Evolutionary conservation across 2,329 filamentous ascomycete species (phyloP), one percentile per base, ranked within the genome.

Genomic region (Penicillium thymicola): DNA sequence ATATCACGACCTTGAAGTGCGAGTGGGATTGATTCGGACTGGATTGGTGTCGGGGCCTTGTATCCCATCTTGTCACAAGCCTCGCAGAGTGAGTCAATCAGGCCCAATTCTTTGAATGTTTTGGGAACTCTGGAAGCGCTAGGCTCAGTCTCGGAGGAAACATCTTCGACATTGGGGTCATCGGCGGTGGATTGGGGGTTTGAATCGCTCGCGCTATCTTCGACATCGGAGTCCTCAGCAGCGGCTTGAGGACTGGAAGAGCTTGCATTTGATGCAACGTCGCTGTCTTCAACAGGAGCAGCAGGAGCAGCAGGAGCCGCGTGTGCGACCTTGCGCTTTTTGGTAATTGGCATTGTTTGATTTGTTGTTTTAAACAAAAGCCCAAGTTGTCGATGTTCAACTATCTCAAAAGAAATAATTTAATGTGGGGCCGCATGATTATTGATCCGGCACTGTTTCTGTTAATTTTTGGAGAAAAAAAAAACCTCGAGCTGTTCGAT

Each of bases 71-170:
- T 81, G 5, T 84, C 83, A 76, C 93, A 97, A 48, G 93, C 91
- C 71, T 97, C 92, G 76, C 90, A 95, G 51, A 99, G 82, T 30
- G 89, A 84, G 54, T 95, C 90, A 57, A 92, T 89, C 48, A 97
- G 83, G 25, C 93, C 93, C 34, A 84, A 66, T 45, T 83, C 80
- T 65, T 78, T 76, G 59, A 83, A 84, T 5, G 75, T 76, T 59
- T 80, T 81, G n/a, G 71, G 62, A 25, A 56, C 48, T 10, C 16
- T 42, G 8, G 59, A 1, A n/a, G 51, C 46, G 7, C 28, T 51
- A 13, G 36, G 36, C 16, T 51, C 54, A n/a, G 54, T 45, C 28
- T 51, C 50, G 23, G 41, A 44, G 52, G 54, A 30, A 28, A 36
- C 44, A 38, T 54, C 56, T 32, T 59, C 37, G 32, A 14, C 55